Evolutionary conservation across 345 rosid genomes (phyloP), one percentile per base, ranked within the genome.

Genomic region (Punica granatum): DNA sequence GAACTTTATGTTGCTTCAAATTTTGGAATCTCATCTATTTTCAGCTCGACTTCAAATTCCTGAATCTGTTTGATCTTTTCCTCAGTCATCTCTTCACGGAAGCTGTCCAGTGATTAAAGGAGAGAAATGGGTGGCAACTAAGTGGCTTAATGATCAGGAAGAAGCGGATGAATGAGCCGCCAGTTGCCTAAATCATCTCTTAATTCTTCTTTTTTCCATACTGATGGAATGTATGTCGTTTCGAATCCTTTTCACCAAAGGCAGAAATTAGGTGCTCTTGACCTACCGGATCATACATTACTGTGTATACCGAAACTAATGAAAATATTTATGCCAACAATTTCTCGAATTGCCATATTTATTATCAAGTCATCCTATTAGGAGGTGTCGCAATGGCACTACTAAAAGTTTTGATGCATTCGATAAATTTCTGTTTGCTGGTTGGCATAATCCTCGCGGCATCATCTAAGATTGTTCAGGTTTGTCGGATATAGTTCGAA

Each of bases 121-220:
- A 0, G 80, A 82, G 76, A 82, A 82, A 56, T 82, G 86, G 86
- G 80, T 82, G 12, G 86, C 83, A 34, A 82, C 86, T 28, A 82
- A 82, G 79, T 82, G 86, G 86, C 79, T 82, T 30, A 63, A 48
- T 14, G 66, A 63, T 28, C 66, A 39, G 26, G 30, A 25, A n/a
- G 48, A 63, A 26, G 61, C 0, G 16, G 61, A 56, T 13, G 15
- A 30, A 10, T 56, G 61, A 56, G n/a, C 58, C n/a, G 58, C 58
- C 4, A n/a, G 58, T 23, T n/a, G 58, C 58, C 23, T 13, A 8
- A n/a, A 51, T n/a, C 7, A n/a, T 23, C 21, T 51, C 13, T 21
- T 23, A 0, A 2, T 6, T 46, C 19, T 6, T 46, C 51, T 46
- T 16, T 46, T 15, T 7, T 2, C 51, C 21, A 46, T 6, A 51